phyloP scores from a whole-genome alignment of 805 yeast species.

The Candida rishiriensis region DNA sequence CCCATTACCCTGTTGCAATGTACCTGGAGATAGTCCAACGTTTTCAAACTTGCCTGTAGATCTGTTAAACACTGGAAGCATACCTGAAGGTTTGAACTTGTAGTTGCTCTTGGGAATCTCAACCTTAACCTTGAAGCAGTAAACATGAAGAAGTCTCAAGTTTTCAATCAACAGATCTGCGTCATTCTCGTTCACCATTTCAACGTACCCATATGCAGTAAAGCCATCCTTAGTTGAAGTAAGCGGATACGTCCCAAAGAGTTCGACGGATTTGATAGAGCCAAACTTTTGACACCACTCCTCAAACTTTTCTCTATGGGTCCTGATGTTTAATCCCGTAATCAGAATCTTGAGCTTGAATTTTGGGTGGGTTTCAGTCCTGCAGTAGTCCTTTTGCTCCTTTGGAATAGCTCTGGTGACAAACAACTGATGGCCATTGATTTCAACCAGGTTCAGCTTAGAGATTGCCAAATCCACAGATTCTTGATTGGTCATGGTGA shows the following conservation, averaged over 20 bases:
- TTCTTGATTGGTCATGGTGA: slow-evolving; percentile 23
- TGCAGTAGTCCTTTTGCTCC: slow-evolving; percentile 25
- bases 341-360: slow-evolving; percentile 24
- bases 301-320: slow-evolving; percentile 20
- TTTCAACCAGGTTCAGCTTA: slow-evolving; percentile 23
- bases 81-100: slow-evolving; percentile 7
- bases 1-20: too few relatives aligned
- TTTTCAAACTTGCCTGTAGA: too few relatives aligned
- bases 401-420: slow-evolving; percentile 32
- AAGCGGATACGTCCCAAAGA: slow-evolving; percentile 20
- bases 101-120: slow-evolving; percentile 19
- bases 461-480: slow-evolving; percentile 24
- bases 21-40: too few relatives aligned
- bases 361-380: slow-evolving; percentile 13
- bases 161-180: slow-evolving; percentile 21
- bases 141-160: slow-evolving; percentile 18
- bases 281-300: slow-evolving; percentile 23
- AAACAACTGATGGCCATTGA: slow-evolving; percentile 26
- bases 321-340: slow-evolving; percentile 21
- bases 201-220: slow-evolving; percentile 30
- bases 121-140: slow-evolving; percentile 28
- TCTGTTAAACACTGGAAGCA: slow-evolving; percentile 2
- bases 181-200: slow-evolving; percentile 22
- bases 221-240: slow-evolving; percentile 8
- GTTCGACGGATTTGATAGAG: slow-evolving; percentile 24